phyloP scores from a whole-genome alignment of 257 asterid species.

The Solanum lycopersicoides region DNA sequence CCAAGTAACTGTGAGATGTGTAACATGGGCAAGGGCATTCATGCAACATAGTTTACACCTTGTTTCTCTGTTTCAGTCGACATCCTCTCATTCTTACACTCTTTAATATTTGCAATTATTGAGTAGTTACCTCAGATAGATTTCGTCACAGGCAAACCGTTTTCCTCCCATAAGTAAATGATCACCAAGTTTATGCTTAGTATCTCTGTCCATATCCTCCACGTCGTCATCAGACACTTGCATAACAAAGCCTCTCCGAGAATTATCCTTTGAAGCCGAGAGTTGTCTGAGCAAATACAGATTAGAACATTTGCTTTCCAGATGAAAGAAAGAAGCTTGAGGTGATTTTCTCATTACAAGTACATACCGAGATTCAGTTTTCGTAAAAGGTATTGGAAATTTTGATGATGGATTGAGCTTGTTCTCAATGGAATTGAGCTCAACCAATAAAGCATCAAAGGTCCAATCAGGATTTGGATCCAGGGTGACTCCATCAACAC shows the following conservation, averaged over 20 bases:
- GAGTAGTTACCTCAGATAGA: conserved; percentile 43
- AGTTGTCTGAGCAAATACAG: conserved; percentile 21
- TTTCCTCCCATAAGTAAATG: conserved; percentile 26
- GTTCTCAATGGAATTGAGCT: conserved; percentile 48
- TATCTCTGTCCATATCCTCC: conserved; percentile 5
- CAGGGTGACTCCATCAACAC: conserved; percentile 42
- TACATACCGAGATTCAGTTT: conserved; percentile 38
- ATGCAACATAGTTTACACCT: background rate
- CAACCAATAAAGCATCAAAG: conserved; percentile 48
- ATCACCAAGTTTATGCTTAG: conserved; percentile 4
- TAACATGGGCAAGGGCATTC: background rate
- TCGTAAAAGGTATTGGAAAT: conserved; percentile 32
- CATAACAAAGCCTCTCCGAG: conserved; percentile 46
- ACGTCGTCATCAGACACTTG: conserved; percentile 31
- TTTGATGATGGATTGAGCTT: conserved; percentile 17
- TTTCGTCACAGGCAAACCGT: conserved; percentile 46
- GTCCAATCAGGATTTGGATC: conserved; percentile 91
- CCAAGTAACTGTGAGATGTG: background rate
- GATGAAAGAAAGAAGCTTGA: background rate
- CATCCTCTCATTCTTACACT: background rate
- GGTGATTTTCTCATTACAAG: background rate
- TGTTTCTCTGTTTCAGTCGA: background rate
- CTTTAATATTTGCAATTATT: background rate
- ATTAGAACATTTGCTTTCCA: background rate
- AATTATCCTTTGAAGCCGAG: conserved; percentile 17